Evolutionary conservation across 495 filamentous ascomycete genomes (phyloP).

Genomic region (Aspergillus nanangensis): DNA sequence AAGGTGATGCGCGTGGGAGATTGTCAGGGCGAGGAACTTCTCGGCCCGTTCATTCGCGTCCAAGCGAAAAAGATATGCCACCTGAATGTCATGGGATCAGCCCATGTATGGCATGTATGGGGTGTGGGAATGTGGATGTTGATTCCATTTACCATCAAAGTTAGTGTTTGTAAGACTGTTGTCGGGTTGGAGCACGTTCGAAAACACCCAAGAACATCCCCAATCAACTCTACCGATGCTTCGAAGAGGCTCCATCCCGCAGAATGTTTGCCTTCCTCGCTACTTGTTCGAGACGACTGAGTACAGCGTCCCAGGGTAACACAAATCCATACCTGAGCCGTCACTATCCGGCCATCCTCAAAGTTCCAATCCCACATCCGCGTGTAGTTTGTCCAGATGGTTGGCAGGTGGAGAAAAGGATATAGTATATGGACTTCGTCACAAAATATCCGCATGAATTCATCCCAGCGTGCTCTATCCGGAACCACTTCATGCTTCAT

Average conservation of each 20-base stretch:
- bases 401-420: constrained; percentile 21
- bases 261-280: constrained; percentile 15
- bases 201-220: constrained; percentile 18
- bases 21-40: constrained; percentile 21
- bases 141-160: constrained; percentile 15
- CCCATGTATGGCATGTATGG: too few species aligned
- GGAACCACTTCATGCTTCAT: constrained; percentile 9
- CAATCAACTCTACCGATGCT: constrained; percentile 20
- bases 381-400: constrained; percentile 9
- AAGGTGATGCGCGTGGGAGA: constrained; percentile 23
- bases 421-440: constrained; percentile 22
- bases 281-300: constrained; percentile 12
- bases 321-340: constrained; percentile 18
- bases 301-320: constrained; percentile 24
- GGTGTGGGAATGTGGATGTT: constrained; percentile 18
- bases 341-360: constrained; percentile 3
- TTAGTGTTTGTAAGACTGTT: constrained; percentile 18
- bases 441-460: constrained; percentile 14
- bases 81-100: constrained; percentile 11
- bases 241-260: constrained; percentile 25
- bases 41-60: constrained; percentile 23
- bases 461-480: constrained; percentile 12
- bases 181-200: constrained; percentile 15
- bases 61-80: constrained; percentile 25
- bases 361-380: constrained; percentile 8